Evolutionary conservation across 1,284 basidiomycete genomes (phyloP).

Genomic region (Ustilago lituana): DNA sequence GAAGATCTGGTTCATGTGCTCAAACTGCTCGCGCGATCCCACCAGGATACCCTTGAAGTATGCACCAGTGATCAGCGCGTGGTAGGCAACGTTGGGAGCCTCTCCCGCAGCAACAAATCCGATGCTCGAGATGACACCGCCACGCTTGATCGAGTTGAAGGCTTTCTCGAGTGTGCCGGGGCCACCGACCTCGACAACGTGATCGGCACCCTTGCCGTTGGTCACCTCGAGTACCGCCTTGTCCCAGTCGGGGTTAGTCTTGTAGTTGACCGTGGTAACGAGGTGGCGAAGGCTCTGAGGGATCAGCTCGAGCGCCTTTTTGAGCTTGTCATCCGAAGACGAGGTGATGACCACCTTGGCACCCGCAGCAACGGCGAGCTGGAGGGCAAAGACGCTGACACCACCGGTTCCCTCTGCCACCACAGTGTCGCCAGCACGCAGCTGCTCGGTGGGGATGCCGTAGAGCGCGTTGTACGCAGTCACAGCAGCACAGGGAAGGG

Average conservation of each 20-base stretch:
- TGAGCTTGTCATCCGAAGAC: slow-evolving; percentile 73
- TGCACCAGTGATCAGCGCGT: slow-evolving; percentile 32
- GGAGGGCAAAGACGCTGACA: slow-evolving; percentile 72
- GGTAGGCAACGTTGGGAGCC: slow-evolving; percentile 32
- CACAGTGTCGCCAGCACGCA: slow-evolving; percentile 70
- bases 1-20: slow-evolving; percentile 71
- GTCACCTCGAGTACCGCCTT: slow-evolving; percentile 72
- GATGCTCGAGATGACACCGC: slow-evolving; percentile 72
- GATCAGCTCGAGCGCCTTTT: slow-evolving; percentile 57
- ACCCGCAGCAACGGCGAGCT: slow-evolving; percentile 73
- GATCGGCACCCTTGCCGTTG: slow-evolving; percentile 72
- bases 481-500: slow-evolving; percentile 70
- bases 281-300: slow-evolving; percentile 50
- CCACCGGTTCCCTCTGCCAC: slow-evolving; percentile 74
- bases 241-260: slow-evolving; percentile 72
- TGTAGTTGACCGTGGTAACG: slow-evolving; percentile 71
- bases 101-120: slow-evolving; percentile 69
- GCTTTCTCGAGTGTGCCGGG: slow-evolving; percentile 71
- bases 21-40: slow-evolving; percentile 68
- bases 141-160: slow-evolving; percentile 69
- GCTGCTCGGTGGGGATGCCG: slow-evolving; percentile 69
- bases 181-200: slow-evolving; percentile 73
- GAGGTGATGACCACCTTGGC: slow-evolving; percentile 74
- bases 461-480: slow-evolving; percentile 72
- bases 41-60: slow-evolving; percentile 68